phyloP scores from a whole-genome alignment of 1,139 yeast species.

The Debaryomycetaceae sp. region DNA sequence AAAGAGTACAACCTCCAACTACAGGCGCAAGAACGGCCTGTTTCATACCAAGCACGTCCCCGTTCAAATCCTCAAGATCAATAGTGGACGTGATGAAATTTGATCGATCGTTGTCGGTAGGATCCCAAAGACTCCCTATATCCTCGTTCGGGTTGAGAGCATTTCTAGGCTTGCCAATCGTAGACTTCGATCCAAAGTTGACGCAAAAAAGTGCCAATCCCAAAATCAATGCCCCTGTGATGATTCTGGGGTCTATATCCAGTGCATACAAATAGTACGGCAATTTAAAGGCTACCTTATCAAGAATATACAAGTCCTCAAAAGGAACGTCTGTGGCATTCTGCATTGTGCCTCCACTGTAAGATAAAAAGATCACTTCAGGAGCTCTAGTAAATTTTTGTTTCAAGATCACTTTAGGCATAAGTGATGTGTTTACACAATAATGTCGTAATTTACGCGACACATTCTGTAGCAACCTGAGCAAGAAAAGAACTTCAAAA shows the following conservation, averaged over 20 bases:
- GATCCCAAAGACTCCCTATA: conserved; percentile 37
- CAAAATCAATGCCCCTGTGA: conserved; percentile 7
- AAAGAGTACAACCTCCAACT: conserved; percentile 30
- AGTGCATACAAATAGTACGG: conserved; percentile 1
- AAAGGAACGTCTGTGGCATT: background rate
- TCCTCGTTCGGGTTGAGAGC: conserved; percentile 39
- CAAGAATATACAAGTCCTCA: background rate
- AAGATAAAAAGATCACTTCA: background rate
- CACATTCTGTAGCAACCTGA: background rate
- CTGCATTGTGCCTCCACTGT: background rate
- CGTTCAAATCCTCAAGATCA: conserved; percentile 13
- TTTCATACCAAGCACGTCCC: conserved; percentile 5
- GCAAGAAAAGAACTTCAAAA: too few species aligned
- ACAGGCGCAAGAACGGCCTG: conserved; percentile 41
- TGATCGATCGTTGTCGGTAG: conserved; percentile 39
- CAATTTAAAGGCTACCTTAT: background rate
- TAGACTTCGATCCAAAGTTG: conserved; percentile 34
- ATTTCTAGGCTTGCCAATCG: conserved; percentile 40
- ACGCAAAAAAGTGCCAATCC: conserved; percentile 28
- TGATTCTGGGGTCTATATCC: conserved; percentile 3
- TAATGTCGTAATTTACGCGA: background rate
- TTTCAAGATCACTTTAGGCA: background rate
- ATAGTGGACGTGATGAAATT: conserved; percentile 12
- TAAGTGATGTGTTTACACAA: background rate
- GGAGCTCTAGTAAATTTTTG: background rate